Evolutionary conservation across 768 basidiomycete species (phyloP), one percentile per base, ranked within the genome.

Genomic region (Astraeus odoratus): DNA sequence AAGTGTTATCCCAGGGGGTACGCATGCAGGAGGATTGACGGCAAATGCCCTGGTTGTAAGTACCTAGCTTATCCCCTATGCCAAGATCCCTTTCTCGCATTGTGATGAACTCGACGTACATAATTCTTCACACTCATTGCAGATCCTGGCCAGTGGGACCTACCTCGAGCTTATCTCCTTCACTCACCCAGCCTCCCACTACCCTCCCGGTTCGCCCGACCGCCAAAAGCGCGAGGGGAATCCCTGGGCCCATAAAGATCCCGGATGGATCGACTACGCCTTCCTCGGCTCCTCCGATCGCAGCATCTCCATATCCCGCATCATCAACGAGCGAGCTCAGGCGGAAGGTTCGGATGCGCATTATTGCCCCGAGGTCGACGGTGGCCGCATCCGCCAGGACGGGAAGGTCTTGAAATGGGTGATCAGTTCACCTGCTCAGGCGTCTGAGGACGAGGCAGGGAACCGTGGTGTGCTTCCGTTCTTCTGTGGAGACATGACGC

Each of bases 151-250:
- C 23, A 81, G 83, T 46, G 75, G 76, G 12, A 66, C 67, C 13
- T 87, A 86, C 57, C 66, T 87, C 37, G 85, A 87, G 56, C 73
- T 87, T 25, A 75, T 87, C 52, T 72, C 75, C 15, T 87, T 86
- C 66, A 76, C 71, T 1, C 71, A 78, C 43, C 74, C 78, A 1
- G 59, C 63, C 8, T 70, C 74, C 0, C 60, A 74, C 51, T 83
- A 82, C 48, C 78, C 77, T 2, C 70, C 69, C 1, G 67, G 64
- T 7, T 73, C 76, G 24, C 73, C 73, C 12, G 69, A 67, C 30
- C 69, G 72, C 15, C 43, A 55, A 2, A 55, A 61, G 20, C 74
- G 81, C 2, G 73, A 72, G 19, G 43, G 48, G 0, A 69, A 78
- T 50, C 66, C 63, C 3, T 86, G 84, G 84, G 75, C 75, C 0